Conservation (phyloP, 2,329 filamentous ascomycete species). For the Ophiosphaerella herpotricha region DNA sequence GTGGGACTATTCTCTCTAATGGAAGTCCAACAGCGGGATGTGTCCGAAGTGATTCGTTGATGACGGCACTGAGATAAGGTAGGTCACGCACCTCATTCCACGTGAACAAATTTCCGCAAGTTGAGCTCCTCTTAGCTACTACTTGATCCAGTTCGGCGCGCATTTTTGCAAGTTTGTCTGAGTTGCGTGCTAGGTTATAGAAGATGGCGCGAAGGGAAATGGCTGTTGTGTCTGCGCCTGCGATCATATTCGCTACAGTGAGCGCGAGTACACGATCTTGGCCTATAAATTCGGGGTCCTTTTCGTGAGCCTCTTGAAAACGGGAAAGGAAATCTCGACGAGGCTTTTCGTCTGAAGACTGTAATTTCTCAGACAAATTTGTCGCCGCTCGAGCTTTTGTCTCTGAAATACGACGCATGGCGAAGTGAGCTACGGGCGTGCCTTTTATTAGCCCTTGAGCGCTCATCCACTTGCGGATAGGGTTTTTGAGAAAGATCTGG, state of each 20-base stretch:
- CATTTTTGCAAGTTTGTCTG: constrained; percentile 21
- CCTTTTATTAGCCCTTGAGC: constrained; percentile 3
- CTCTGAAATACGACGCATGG: constrained; percentile 10
- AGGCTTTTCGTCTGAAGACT: not conserved
- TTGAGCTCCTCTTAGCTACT: constrained; percentile 9
- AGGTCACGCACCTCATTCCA: constrained; percentile 12
- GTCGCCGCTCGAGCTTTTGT: not conserved
- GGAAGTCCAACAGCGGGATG: constrained; percentile 50
- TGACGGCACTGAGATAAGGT: constrained; percentile 50
- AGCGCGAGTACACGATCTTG: constrained; percentile 19
- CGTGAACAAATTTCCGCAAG: not conserved
- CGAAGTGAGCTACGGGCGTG: constrained; percentile 14
- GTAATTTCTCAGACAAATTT: not conserved
- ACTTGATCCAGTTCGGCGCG: constrained; percentile 17
- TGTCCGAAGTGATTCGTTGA: constrained; percentile 50
- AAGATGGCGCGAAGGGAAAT: constrained; percentile 44
- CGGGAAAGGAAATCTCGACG: constrained; percentile 14
- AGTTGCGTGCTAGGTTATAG: constrained; percentile 42
- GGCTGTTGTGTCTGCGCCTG: constrained; percentile 42
- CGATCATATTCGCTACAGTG: constrained; percentile 16
- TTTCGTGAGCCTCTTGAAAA: constrained; percentile 16
- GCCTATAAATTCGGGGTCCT: constrained; percentile 14
- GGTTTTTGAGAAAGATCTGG: constrained; percentile 15
- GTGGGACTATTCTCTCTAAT: constrained; percentile 47
- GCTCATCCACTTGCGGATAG: constrained; percentile 12